Base-by-base conservation (phyloP, 208 protist species). In the Trypanosoma melophagium region DNA sequence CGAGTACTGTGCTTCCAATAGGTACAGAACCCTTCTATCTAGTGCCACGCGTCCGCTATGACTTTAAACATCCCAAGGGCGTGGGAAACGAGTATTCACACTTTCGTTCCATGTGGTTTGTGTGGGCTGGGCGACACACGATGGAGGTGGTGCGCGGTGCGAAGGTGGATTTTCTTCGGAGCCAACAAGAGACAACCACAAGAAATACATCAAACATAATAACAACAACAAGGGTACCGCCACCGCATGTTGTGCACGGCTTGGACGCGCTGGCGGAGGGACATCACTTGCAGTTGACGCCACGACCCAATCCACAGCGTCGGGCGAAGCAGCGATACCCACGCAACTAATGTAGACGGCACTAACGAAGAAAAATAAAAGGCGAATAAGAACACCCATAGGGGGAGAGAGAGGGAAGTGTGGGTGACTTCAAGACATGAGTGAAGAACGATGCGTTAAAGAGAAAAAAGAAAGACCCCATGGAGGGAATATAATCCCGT, bases 41-140 rank as follows among this genome's bases (percentile, higher is more conserved):
- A 13, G 58, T 89, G 22, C 83, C 83, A 1, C 69, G 71, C 13
- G 59, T 28, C 12, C 63, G 74, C 16, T 89, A 91, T 80, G 84
- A 93, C 73, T 89, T 84, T 56, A 54, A 61, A 50, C 84, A 91
- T 69, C 87, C 84, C 3, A 50, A 76, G 13, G 80, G 79, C 50
- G 83, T 76, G 17, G 82, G 80, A 41, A 67, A 90, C 38, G 84
- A 75, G 16, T 78, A 89, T 70, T 87, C 84, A 12, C 82, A 89
- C 76, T 90, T 93, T 70, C 77, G 83, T 35, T 89, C 84, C 16
- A 90, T 90, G 76, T 90, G 77, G 84, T 89, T 84, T 69, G 84
- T 93, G 17, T 89, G 80, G 78, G 65, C 74, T 1, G 83, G 83
- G 16, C 73, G 76, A 5, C 83, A 75, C 45, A 82, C 77, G 10